These are phyloP conservation scores for Cladosporium oxysporum DNA, from an alignment of 2,329 filamentous ascomycete species.

Conservation along the genomic window DNA sequence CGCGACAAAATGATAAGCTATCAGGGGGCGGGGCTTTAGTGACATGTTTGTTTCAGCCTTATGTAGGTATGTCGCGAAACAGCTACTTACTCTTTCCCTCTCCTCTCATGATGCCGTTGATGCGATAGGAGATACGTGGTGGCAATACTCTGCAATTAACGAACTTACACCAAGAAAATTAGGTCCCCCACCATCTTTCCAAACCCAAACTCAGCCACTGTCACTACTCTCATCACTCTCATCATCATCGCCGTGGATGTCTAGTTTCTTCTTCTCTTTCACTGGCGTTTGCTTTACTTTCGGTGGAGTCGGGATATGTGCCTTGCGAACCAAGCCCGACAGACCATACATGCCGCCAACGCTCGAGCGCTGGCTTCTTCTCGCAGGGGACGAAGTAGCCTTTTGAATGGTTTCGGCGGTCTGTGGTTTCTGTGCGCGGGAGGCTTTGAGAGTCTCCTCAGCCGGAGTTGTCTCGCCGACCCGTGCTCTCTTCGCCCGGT, in stretches of 20 bases:
- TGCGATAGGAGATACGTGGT: neutral
- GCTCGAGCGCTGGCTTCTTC: neutral
- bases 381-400: neutral
- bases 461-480: neutral
- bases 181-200: neutral
- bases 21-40: neutral
- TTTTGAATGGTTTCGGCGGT: neutral
- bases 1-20: constrained; percentile 3
- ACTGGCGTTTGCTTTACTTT: constrained; percentile 8
- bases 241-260: constrained; percentile 6
- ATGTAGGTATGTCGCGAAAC: neutral
- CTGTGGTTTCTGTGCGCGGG: neutral
- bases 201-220: neutral
- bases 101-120: neutral
- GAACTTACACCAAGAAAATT: neutral
- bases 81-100: constrained; percentile 1
- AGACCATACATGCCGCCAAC: neutral
- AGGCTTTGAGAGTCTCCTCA: neutral
- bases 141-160: neutral
- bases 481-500: neutral
- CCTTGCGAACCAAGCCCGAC: constrained; percentile 12
- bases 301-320: constrained; percentile 16
- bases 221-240: constrained; percentile 11
- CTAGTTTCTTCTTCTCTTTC: constrained; percentile 8
- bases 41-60: neutral